Conservation (phyloP, 1,139 yeast genomes). For the Pneumocystis sp. region DNA sequence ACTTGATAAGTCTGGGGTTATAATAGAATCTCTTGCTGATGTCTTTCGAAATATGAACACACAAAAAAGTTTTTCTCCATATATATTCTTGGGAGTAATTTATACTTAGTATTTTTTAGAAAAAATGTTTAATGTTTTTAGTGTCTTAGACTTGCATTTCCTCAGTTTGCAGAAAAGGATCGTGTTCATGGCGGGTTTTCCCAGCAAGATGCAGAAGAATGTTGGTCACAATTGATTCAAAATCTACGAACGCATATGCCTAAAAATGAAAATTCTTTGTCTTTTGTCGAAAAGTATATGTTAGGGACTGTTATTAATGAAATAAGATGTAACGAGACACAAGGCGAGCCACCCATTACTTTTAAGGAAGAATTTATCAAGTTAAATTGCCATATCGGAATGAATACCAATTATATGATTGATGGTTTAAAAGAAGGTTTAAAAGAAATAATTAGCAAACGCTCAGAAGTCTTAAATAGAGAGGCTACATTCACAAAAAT, state of each 20-base stretch:
- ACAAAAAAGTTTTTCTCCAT: slow-evolving; percentile 28
- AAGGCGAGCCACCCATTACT: slow-evolving; percentile 37
- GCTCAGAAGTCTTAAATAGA: slow-evolving; percentile 51
- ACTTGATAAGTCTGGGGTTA: not conserved
- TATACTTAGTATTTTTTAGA: not conserved
- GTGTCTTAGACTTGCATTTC: slow-evolving; percentile 45
- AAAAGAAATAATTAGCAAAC: slow-evolving; percentile 62
- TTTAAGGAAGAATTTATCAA: slow-evolving; percentile 49
- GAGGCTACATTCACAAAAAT: slow-evolving; percentile 57
- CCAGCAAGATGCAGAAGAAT: slow-evolving; percentile 98
- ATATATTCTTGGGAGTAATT: slow-evolving; percentile 30
- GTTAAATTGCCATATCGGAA: slow-evolving; percentile 75
- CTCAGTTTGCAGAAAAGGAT: slow-evolving; percentile 74
- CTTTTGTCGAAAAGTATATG: slow-evolving; percentile 42
- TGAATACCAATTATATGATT: slow-evolving; percentile 71
- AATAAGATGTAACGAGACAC: slow-evolving; percentile 38
- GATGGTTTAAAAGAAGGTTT: slow-evolving; percentile 71
- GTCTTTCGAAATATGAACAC: slow-evolving; percentile 21
- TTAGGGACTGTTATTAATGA: slow-evolving; percentile 48
- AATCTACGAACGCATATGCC: slow-evolving; percentile 7
- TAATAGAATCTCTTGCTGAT: slow-evolving; percentile 16
- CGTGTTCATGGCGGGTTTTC: slow-evolving; percentile 44
- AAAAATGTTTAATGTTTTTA: slow-evolving; percentile 17
- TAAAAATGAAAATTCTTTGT: slow-evolving; percentile 6
- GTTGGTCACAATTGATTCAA: slow-evolving; percentile 63